Evolutionary conservation across 495 filamentous ascomycete species (phyloP).

Genomic region (Penicillium roqueforti): DNA sequence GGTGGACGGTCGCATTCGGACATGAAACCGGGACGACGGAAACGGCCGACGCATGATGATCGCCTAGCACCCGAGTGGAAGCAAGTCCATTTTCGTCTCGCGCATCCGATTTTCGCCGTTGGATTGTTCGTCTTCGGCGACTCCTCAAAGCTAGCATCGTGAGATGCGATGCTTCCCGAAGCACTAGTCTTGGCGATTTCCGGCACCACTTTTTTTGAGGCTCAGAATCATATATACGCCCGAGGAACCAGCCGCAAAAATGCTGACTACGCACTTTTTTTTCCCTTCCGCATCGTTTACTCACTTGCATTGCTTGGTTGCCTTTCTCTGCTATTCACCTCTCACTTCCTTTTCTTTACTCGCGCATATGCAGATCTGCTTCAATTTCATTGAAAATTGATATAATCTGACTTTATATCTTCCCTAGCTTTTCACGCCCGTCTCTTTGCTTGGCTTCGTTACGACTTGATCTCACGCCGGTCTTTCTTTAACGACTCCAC

Average conservation of each 20-base stretch:
- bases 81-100: neutral
- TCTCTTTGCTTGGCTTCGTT: slow-evolving; percentile 31
- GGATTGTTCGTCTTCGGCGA: slow-evolving; percentile 1
- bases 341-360: neutral
- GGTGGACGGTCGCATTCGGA: slow-evolving; percentile 25
- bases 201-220: neutral
- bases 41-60: slow-evolving; percentile 23
- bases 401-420: slow-evolving; percentile 10
- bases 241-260: neutral
- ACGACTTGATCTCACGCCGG: slow-evolving; percentile 37
- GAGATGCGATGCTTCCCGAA: slow-evolving; percentile 5
- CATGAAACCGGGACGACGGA: slow-evolving; percentile 17
- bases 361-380: neutral
- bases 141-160: neutral
- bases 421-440: slow-evolving; percentile 20
- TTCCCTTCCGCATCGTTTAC: neutral
- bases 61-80: slow-evolving; percentile 2
- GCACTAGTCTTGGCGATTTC: slow-evolving; percentile 15
- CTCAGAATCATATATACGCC: slow-evolving; percentile 1
- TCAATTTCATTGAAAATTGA: neutral
- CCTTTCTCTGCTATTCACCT: neutral
- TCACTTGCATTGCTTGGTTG: neutral
- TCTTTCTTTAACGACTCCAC: slow-evolving; percentile 44
- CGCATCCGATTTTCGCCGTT: neutral
- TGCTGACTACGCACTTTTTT: neutral